Evolutionary conservation across 163 green algal genomes (phyloP).

Genomic region (Picocystis sp.): DNA sequence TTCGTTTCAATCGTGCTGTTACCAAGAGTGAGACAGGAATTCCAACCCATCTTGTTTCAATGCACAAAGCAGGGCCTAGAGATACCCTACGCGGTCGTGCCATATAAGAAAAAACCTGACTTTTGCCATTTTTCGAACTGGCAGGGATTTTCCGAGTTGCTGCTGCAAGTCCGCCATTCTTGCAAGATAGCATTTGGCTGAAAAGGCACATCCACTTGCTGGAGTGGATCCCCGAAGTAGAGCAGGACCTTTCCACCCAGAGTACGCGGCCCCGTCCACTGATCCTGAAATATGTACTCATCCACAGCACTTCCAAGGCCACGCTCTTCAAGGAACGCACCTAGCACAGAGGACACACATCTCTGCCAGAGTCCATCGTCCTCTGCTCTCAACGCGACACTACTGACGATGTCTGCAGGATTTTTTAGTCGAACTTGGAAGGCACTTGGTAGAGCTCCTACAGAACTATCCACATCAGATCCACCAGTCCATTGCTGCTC

Average conservation of each 20-base stretch:
- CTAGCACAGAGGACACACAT: slow-evolving; percentile 16
- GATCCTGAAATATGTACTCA: slow-evolving; percentile 33
- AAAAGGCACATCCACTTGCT: slow-evolving; percentile 30
- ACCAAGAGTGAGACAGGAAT: too few species aligned
- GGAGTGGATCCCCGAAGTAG: slow-evolving; percentile 32
- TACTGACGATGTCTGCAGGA: slow-evolving; percentile 28
- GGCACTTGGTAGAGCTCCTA: neutral
- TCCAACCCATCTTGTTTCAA: too few species aligned
- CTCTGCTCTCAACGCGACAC: slow-evolving; percentile 26
- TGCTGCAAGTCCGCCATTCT: slow-evolving; percentile 14
- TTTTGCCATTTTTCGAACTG: too few species aligned
- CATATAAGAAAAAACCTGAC: too few species aligned
- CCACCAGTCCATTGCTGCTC: neutral
- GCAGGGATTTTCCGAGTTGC: too few species aligned
- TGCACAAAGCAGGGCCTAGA: too few species aligned
- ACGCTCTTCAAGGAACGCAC: slow-evolving; percentile 7
- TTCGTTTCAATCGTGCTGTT: too few species aligned
- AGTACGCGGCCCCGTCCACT: slow-evolving; percentile 17
- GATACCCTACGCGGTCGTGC: too few species aligned
- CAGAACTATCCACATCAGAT: neutral
- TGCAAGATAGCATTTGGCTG: slow-evolving; percentile 23
- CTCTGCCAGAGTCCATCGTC: slow-evolving; percentile 26
- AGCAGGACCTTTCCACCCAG: slow-evolving; percentile 23
- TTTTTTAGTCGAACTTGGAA: slow-evolving; percentile 24
- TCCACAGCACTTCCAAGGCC: slow-evolving; percentile 4